phyloP scores from a whole-genome alignment of 208 protist species.

The Crithidia acanthocephali region DNA sequence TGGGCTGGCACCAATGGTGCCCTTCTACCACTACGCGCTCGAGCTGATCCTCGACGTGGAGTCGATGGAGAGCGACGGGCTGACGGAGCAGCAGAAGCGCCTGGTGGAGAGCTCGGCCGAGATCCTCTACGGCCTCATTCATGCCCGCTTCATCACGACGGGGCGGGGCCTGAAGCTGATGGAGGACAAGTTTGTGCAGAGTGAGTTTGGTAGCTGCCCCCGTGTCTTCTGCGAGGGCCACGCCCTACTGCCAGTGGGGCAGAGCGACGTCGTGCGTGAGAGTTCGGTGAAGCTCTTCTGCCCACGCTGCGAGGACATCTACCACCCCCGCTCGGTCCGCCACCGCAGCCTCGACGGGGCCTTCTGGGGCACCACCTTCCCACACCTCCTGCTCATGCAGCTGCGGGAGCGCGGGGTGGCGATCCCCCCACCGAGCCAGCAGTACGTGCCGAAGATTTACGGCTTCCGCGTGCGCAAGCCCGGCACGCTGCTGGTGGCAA shows the following conservation, averaged over 20 bases:
- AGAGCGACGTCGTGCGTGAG: slow-evolving; percentile 94
- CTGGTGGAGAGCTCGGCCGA: slow-evolving; percentile 96
- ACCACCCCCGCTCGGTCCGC: slow-evolving; percentile 93
- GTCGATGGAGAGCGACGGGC: slow-evolving; percentile 77
- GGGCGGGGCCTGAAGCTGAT: slow-evolving; percentile 95
- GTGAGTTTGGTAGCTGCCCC: slow-evolving; percentile 97
- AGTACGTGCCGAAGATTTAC: slow-evolving; percentile 97
- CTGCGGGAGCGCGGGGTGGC: slow-evolving; percentile 62
- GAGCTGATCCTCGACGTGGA: slow-evolving; percentile 98
- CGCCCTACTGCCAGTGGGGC: slow-evolving; percentile 95
- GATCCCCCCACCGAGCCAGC: slow-evolving; percentile 60
- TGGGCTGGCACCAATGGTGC: slow-evolving; percentile 93
- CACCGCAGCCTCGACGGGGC: slow-evolving; percentile 96
- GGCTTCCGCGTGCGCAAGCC: slow-evolving; percentile 95
- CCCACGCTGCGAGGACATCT: slow-evolving; percentile 98
- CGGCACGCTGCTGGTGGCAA: slow-evolving; percentile 23
- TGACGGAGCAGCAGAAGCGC: slow-evolving; percentile 97
- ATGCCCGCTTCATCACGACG: slow-evolving; percentile 99
- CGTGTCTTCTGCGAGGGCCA: slow-evolving; percentile 97
- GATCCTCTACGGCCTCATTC: slow-evolving; percentile 99
- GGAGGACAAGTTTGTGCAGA: slow-evolving; percentile 96
- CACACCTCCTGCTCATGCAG: slow-evolving; percentile 93
- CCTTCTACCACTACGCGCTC: slow-evolving; percentile 98
- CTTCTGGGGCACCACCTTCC: slow-evolving; percentile 98
- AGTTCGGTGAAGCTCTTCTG: slow-evolving; percentile 97